Conservation (phyloP, 2,329 filamentous ascomycete genomes). For the Penicillium crustosum region DNA sequence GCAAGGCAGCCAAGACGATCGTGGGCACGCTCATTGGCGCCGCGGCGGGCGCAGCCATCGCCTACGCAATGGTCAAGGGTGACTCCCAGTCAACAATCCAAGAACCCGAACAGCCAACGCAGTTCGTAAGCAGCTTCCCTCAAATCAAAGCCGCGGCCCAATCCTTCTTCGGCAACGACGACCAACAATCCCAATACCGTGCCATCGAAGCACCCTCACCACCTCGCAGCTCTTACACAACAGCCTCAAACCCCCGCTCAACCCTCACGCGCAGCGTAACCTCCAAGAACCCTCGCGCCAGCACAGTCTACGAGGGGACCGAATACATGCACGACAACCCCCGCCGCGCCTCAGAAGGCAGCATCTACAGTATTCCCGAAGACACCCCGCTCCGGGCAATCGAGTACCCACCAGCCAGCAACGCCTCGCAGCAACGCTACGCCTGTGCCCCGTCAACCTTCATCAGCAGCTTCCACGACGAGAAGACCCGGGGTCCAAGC, state of each 20-base stretch:
- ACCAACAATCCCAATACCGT: constrained; percentile 19
- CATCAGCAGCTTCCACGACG: constrained; percentile 44
- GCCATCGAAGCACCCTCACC: constrained; percentile 36
- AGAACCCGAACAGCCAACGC: constrained; percentile 22
- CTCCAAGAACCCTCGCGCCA: constrained; percentile 44
- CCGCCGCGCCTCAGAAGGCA: constrained; percentile 40
- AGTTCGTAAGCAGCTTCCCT: constrained; percentile 27
- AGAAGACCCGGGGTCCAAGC: constrained; percentile 32
- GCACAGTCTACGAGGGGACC: constrained; percentile 43
- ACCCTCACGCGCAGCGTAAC: constrained; percentile 35
- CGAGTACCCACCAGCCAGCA: constrained; percentile 37
- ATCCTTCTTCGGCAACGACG: constrained; percentile 10
- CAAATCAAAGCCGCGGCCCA: constrained; percentile 27
- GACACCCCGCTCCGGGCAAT: constrained; percentile 42
- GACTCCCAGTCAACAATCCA: constrained; percentile 43
- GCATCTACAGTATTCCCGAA: constrained; percentile 35
- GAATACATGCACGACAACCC: constrained; percentile 35
- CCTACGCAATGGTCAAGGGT: constrained; percentile 70
- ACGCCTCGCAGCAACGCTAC: constrained; percentile 23
- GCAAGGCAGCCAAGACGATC: constrained; percentile 58
- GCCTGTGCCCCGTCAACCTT: constrained; percentile 40
- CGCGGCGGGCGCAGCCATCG: constrained; percentile 72
- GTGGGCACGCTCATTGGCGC: constrained; percentile 76
- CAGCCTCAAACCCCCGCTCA: constrained; percentile 31
- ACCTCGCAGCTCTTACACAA: constrained; percentile 25